A percentile compares a stretch with the other conserved stretches of the same genome.
phyloP scores from a whole-genome alignment of 441 rosid genomes.

The Rhodomyrtus psidioides region DNA sequence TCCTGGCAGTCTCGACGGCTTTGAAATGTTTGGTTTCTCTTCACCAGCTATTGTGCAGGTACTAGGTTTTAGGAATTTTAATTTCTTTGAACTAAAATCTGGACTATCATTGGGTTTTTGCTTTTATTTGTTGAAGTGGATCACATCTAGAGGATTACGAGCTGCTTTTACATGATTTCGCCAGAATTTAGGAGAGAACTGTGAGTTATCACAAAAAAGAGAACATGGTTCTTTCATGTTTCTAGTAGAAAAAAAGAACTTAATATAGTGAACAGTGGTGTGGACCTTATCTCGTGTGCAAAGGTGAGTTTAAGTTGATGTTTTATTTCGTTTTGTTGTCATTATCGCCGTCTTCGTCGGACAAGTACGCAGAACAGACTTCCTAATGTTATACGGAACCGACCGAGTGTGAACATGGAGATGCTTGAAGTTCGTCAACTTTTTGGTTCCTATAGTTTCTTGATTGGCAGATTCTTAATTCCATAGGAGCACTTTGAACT shows the following conservation, averaged over 20 bases:
- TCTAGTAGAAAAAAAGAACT: background rate
- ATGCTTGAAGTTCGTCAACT: background rate
- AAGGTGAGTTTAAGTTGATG: background rate
- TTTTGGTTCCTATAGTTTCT: background rate
- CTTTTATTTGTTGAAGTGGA: background rate
- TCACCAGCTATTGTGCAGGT: slow-evolving; percentile 98
- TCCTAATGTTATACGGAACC: background rate
- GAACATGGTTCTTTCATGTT: background rate
- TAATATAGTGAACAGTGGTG: background rate
- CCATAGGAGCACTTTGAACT: background rate
- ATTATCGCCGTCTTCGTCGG: background rate
- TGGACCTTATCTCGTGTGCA: background rate
- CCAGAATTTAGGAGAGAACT: background rate
- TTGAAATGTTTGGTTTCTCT: slow-evolving; percentile 94
- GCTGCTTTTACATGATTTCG: background rate
- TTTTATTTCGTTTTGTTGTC: background rate
- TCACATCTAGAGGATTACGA: background rate
- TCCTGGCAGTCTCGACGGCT: slow-evolving; percentile 95
- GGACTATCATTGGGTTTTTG: background rate
- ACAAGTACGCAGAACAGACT: background rate
- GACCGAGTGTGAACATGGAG: background rate
- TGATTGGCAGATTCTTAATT: background rate
- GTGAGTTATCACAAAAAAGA: background rate
- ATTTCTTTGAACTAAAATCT: background rate
- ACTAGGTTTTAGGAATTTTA: slow-evolving; percentile 3